phyloP scores from a whole-genome alignment of 2,329 filamentous ascomycete species.

The Colletotrichum endophyticum region DNA sequence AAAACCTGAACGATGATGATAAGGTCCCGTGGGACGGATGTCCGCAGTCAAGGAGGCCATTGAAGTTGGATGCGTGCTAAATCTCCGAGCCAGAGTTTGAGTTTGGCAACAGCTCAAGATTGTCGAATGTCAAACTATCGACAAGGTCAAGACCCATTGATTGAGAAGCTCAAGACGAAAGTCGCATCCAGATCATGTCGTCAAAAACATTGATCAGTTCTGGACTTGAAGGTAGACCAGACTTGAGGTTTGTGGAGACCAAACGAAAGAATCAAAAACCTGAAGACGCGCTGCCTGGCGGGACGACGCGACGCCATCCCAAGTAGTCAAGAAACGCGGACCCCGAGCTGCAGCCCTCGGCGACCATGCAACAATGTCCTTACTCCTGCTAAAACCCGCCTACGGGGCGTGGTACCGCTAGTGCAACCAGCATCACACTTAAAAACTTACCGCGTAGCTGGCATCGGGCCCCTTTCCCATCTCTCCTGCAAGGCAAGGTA shows the following conservation, averaged over 20 bases:
- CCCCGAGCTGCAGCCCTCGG: neutral
- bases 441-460: neutral
- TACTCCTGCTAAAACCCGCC: neutral
- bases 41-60: fast-evolving
- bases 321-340: neutral
- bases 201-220: fast-evolving
- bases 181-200: fast-evolving
- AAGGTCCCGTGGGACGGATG: fast-evolving
- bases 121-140: neutral
- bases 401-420: neutral
- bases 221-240: neutral
- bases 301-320: neutral
- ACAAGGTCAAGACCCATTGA: fast-evolving
- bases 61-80: neutral
- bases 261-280: neutral
- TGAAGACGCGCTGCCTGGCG: neutral
- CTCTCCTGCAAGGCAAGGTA: neutral
- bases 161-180: neutral
- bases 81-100: fast-evolving
- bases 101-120: neutral
- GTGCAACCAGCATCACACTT: neutral
- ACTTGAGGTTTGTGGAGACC: neutral
- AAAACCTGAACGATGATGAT: neutral
- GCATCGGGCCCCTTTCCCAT: neutral
- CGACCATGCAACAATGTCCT: neutral